Evolutionary conservation across 345 rosid genomes (phyloP), one percentile per base, ranked within the genome.

Genomic region (Mercurialis annua): DNA sequence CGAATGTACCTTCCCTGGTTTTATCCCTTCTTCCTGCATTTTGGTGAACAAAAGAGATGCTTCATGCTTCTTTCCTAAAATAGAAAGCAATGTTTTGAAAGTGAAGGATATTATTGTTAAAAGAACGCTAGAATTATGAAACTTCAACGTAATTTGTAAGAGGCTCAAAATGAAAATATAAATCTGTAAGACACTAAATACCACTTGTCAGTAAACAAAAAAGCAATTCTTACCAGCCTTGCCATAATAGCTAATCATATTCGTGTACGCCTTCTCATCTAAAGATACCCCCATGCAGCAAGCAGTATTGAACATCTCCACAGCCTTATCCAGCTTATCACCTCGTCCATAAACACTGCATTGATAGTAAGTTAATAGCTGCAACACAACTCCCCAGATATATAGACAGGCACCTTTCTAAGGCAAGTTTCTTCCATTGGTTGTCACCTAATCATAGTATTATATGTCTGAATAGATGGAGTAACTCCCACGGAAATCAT

Each of bases 201-300:
- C 15, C 33, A 14, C 65, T 65, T 16, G 29, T 2, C 6, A 6
- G 42, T 30, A 29, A 9, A 53, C 6, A 55, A 9, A 33, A 14
- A 70, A 31, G 21, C 16, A 49, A 66, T 70, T 43, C 5, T 62
- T 86, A 90, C 95, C 97, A 70, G 88, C 95, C 81, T 84, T 88
- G 38, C 92, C 92, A 70, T 84, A 85, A 69, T 76, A 84, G 76
- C 81, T 49, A 21, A 88, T 80, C 56, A 90, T 79, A 73, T 90
- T 90, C 82, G 79, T 84, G 83, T 86, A 90, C 47, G 89, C 82
- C 78, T 88, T 90, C 80, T 90, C 97, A 75, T 88, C 97, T 50
- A 82, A 67, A 75, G 76, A 49, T 70, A 86, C 43, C 62, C 83
- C 87, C 36, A 73, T 76, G 73, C 70, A 64, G 26, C 66, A 61